These are phyloP conservation scores for Paraphoma chrysanthemicola DNA, from an alignment of 2,329 filamentous ascomycete species.

Conservation along the genomic window DNA sequence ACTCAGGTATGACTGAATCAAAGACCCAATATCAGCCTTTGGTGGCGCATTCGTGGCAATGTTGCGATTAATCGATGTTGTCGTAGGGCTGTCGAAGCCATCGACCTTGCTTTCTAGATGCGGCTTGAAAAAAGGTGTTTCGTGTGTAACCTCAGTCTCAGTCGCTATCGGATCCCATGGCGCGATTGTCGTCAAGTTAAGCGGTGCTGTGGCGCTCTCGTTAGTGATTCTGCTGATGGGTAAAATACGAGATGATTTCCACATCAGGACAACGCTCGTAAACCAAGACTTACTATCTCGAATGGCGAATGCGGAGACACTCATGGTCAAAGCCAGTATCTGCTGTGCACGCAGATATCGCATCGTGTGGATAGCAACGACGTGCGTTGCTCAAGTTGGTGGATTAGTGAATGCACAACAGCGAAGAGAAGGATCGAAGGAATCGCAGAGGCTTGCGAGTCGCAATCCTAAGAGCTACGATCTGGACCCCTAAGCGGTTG, in stretches of 20 bases:
- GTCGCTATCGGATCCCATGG: not conserved
- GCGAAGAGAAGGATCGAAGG: not conserved
- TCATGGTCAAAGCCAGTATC: not conserved
- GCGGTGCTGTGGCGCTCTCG: not conserved
- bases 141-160: not conserved
- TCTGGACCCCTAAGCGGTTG: constrained; percentile 1
- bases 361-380: not conserved
- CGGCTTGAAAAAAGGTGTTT: not conserved
- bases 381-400: not conserved
- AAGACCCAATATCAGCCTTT: not conserved
- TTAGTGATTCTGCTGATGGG: constrained; percentile 1
- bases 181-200: constrained; percentile 5
- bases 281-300: constrained; percentile 5
- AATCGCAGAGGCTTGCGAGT: not conserved
- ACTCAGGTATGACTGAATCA: constrained; percentile 1
- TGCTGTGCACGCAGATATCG: not conserved
- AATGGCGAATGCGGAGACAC: constrained; percentile 1
- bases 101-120: not conserved
- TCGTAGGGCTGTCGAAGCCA: not conserved
- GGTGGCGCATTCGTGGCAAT: not conserved
- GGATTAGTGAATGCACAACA: not conserved
- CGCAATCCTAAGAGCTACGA: constrained; percentile 3
- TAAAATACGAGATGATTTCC: not conserved
- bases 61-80: not conserved
- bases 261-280: not conserved